These are phyloP conservation scores for Ascochyta pisi DNA, from an alignment of 2,329 filamentous ascomycete species.

Conservation along the genomic window DNA sequence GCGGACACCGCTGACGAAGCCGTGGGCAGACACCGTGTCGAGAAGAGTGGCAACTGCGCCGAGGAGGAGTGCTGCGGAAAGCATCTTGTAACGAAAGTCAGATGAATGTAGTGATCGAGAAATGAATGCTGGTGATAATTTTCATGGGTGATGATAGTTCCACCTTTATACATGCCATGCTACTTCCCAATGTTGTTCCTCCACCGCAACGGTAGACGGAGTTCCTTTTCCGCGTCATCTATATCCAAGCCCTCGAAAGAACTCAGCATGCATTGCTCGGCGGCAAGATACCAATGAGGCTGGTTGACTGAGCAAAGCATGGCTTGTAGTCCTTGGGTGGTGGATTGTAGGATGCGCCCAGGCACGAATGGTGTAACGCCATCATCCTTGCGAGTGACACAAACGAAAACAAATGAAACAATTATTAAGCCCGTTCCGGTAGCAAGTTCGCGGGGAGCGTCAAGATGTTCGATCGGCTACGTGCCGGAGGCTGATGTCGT, in stretches of 20 bases:
- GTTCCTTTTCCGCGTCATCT: constrained; percentile 4
- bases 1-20: constrained; percentile 38
- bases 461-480: constrained; percentile 10
- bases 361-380: constrained; percentile 6
- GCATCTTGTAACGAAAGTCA: constrained; percentile 21
- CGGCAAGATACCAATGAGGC: constrained; percentile 8
- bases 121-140: constrained; percentile 7
- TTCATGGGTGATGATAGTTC: not conserved
- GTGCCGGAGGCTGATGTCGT: constrained; percentile 9
- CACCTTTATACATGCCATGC: constrained; percentile 4
- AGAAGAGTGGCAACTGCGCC: constrained; percentile 29
- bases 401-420: constrained; percentile 22
- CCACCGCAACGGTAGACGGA: not conserved
- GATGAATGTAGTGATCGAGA: not conserved
- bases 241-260: constrained; percentile 7
- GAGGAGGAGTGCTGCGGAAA: constrained; percentile 27
- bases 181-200: not conserved
- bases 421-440: constrained; percentile 19
- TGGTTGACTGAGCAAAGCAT: constrained; percentile 4
- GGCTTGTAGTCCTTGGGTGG: constrained; percentile 13
- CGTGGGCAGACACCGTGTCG: constrained; percentile 37
- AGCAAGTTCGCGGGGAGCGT: constrained; percentile 3
- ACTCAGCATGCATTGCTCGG: not conserved
- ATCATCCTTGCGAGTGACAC: not conserved
- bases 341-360: not conserved